Percentiles rank a stretch among this genome's conserved stretches.
phyloP scores from a whole-genome alignment of 192 early-diverging fungal genomes.

The Coemansia sp. region DNA sequence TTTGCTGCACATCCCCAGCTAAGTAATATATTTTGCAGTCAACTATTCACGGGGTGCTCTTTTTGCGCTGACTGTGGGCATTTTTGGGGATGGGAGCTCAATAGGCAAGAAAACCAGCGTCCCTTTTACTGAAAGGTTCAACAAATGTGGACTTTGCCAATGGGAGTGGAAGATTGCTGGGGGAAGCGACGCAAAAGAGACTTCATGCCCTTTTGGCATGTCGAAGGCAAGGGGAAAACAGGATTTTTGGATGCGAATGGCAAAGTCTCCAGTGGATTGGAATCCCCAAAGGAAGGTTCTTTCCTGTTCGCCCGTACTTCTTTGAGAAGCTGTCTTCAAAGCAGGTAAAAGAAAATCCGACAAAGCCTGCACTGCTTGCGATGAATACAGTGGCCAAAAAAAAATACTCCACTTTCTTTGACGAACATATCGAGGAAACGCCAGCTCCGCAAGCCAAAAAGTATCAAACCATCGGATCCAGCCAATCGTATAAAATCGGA shows the following conservation, averaged over 20 bases:
- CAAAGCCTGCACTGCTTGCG: neutral
- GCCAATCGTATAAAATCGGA: neutral
- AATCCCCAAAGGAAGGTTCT: neutral
- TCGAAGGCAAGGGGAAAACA: neutral
- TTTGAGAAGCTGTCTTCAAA: neutral
- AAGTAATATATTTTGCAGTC: neutral
- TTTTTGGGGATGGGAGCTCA: neutral
- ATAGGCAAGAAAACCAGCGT: neutral
- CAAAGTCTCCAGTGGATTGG: neutral
- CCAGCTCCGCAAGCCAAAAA: too few relatives aligned
- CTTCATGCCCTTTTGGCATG: neutral
- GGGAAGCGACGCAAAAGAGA: neutral
- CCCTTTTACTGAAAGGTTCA: neutral
- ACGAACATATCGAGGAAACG: too few relatives aligned
- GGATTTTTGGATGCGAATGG: neutral
- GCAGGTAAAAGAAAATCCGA: neutral
- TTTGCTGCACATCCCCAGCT: neutral
- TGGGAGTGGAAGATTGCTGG: neutral
- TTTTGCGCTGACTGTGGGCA: neutral
- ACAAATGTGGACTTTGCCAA: neutral
- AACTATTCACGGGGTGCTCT: neutral
- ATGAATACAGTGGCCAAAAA: neutral
- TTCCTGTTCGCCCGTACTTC: neutral
- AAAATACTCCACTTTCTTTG: neutral
- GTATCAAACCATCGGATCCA: neutral